These are phyloP conservation scores for Tolypocladium tundrense DNA, from an alignment of 2,329 filamentous ascomycete genomes.

Conservation along the genomic window DNA sequence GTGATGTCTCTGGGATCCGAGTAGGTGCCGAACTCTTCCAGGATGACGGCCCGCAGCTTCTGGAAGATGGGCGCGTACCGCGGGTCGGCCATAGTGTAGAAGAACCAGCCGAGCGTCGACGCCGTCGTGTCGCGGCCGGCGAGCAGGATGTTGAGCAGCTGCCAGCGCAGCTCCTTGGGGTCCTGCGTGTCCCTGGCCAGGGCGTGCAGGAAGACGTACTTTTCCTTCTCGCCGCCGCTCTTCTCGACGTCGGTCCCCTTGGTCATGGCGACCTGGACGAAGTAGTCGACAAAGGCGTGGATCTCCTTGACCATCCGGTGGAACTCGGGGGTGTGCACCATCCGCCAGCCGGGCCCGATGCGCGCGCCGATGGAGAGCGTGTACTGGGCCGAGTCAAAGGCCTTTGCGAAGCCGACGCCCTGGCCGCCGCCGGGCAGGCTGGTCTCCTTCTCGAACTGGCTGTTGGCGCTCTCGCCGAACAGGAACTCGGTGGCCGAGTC, in stretches of 20 bases:
- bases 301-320: conserved; percentile 52
- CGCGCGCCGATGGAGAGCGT: conserved; percentile 42
- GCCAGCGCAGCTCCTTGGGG: conserved; percentile 13
- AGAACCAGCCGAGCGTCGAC: conserved; percentile 35
- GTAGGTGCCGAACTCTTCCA: conserved; percentile 40
- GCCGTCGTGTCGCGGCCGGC: conserved; percentile 47
- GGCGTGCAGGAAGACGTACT: conserved; percentile 21
- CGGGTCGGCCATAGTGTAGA: conserved; percentile 28
- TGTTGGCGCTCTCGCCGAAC: conserved; percentile 45
- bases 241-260: not conserved
- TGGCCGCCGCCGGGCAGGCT: conserved; percentile 8
- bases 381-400: conserved; percentile 26
- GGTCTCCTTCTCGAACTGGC: conserved; percentile 22
- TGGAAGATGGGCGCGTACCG: conserved; percentile 25
- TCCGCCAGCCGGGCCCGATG: conserved; percentile 31
- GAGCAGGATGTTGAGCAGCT: conserved; percentile 30
- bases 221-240: conserved; percentile 5
- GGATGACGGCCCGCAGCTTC: conserved; percentile 29
- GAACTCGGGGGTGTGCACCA: conserved; percentile 45
- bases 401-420: conserved; percentile 18
- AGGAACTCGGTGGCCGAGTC: conserved; percentile 45
- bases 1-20: conserved; percentile 13
- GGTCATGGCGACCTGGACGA: conserved; percentile 47
- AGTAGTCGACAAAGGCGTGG: conserved; percentile 59
- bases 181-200: conserved; percentile 21